Evolutionary conservation across 148 eudicot genomes (phyloP).

Genomic region (Arctostaphylos glauca): DNA sequence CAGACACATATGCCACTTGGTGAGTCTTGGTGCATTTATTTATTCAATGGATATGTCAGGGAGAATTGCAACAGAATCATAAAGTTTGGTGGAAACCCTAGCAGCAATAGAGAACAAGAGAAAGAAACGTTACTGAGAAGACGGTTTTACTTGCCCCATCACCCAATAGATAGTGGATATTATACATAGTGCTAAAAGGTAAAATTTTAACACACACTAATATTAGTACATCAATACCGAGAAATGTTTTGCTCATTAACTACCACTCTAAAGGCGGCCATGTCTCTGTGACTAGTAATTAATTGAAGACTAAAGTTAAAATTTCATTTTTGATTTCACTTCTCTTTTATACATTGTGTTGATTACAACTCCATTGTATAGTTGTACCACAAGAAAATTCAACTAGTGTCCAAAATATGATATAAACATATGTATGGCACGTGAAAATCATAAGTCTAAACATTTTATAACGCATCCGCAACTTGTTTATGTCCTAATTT

Average conservation of each 20-base stretch:
- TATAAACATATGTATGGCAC: not conserved
- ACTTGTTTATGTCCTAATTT: not conserved
- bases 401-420: not conserved
- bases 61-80: no score
- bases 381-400: not conserved
- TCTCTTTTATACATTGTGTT: not conserved
- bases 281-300: no score
- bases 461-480: not conserved
- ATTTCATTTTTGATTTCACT: no score
- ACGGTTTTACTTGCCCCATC: not conserved
- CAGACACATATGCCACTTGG: no score
- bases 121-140: not conserved
- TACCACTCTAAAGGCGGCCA: no score
- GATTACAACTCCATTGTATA: not conserved
- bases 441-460: not conserved
- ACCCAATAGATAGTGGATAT: not conserved
- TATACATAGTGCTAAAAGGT: not conserved
- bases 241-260: no score
- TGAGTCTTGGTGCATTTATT: no score
- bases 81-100: not conserved
- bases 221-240: no score
- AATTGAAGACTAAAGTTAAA: no score
- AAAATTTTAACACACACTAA: no score
- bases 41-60: no score
- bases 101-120: not conserved